Base-by-base conservation (phyloP, 352 stramenopile genomes). In the Pythium guiyangense region DNA sequence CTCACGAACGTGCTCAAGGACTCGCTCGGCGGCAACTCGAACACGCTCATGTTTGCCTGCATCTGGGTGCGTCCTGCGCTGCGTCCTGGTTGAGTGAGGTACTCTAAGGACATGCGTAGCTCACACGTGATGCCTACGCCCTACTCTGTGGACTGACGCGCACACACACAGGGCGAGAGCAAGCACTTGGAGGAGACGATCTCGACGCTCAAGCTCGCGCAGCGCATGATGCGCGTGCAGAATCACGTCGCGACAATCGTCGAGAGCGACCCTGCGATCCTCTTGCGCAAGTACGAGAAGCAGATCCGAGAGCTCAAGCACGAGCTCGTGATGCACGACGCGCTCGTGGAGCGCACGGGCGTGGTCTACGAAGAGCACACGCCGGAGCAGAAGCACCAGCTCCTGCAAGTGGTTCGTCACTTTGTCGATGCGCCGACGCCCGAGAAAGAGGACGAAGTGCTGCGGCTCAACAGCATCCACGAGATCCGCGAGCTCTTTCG, bases 21-120 rank as follows among this genome's bases (percentile, higher is more conserved):
- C 55, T 94, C 88, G 35, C 79, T 99, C 20, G 96, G 96, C 22
- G 96, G 95, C 31, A 98, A 98, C 67, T 98, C 90, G 43, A 93
- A 96, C 60, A 99, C 94, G 35, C 84, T 98, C 39, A 90, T 99
- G 68, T 94, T 99, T 63, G 92, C 92, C 1, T 97, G 90, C 63
- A 94, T 98, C 20, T 97, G 88, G 86, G 70, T 78, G 49, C 26
- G 47, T 54, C 4, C 37, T 18, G 15, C 9, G 10, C 44, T 3
- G 25, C n/a, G 20, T 22, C 1, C 17, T 48, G 17, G n/a, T 49
- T 2, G 22, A 22, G 22, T 22, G 22, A 22, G 22, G 22, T n/a
- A n/a, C n/a, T n/a, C n/a, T n/a, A n/a, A n/a, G n/a, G n/a, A n/a
- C n/a, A n/a, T n/a, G n/a, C n/a, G n/a, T n/a, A n/a, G n/a, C n/a